Evolutionary conservation across 2,329 filamentous ascomycete species (phyloP).

Genomic region (Zarea fungicola): DNA sequence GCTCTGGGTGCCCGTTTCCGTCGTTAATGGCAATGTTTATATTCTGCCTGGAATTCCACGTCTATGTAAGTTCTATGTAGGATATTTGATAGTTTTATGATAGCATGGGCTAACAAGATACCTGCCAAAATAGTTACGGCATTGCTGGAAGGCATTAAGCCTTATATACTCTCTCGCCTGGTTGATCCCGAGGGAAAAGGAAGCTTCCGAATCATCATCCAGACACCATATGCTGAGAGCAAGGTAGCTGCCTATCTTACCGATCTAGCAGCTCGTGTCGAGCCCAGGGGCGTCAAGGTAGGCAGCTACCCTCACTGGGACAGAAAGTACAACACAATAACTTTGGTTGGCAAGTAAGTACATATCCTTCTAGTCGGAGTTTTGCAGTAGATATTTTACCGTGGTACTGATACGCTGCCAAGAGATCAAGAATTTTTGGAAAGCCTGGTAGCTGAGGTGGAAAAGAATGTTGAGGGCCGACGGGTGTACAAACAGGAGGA

Average conservation of each 20-base stretch:
- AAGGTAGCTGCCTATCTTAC: slow-evolving; percentile 78
- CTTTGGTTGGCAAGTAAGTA: slow-evolving; percentile 63
- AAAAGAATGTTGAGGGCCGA: slow-evolving; percentile 67
- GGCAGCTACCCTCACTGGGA: slow-evolving; percentile 94
- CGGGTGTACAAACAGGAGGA: slow-evolving; percentile 63
- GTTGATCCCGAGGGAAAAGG: slow-evolving; percentile 77
- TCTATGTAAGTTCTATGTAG: slow-evolving; percentile 50
- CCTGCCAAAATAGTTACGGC: slow-evolving; percentile 51
- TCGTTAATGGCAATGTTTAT: slow-evolving; percentile 90
- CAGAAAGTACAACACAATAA: slow-evolving; percentile 82
- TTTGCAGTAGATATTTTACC: neutral
- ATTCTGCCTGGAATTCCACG: slow-evolving; percentile 86
- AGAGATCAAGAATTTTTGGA: slow-evolving; percentile 74
- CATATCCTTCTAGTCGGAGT: neutral
- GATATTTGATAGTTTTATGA: too few relatives aligned
- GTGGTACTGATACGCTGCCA: slow-evolving; percentile 26
- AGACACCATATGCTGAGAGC: slow-evolving; percentile 84
- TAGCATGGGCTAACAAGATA: slow-evolving; percentile 5
- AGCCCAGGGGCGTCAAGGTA: slow-evolving; percentile 77
- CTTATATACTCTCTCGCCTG: slow-evolving; percentile 63
- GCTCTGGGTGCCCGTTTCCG: slow-evolving; percentile 83
- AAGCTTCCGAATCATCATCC: slow-evolving; percentile 72
- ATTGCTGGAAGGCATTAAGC: slow-evolving; percentile 72
- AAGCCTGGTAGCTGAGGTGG: slow-evolving; percentile 70
- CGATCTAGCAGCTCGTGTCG: slow-evolving; percentile 67